Conservation (phyloP, 306 rosid species). For the Pueraria montana region DNA sequence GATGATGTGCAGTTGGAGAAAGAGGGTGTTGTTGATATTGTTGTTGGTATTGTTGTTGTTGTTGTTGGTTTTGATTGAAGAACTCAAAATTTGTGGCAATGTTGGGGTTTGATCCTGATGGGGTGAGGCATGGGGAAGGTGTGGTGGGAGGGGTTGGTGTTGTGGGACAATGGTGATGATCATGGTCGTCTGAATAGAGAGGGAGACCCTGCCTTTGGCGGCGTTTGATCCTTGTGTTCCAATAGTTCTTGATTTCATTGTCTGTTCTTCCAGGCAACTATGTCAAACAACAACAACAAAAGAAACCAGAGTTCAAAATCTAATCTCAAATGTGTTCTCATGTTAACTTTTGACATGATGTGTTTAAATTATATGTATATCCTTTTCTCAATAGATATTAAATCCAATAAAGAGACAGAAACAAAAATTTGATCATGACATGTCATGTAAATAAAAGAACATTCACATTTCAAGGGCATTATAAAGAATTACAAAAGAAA, state of each 20-base stretch:
- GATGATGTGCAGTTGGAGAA: constrained; percentile 48
- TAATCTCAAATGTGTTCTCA: not conserved
- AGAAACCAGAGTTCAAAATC: not conserved
- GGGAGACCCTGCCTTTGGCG: constrained; percentile 85
- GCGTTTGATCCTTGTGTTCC: constrained; percentile 90
- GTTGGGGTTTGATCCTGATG: constrained; percentile 48
- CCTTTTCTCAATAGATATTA: not conserved
- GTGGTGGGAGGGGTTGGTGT: constrained; percentile 49
- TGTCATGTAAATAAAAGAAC: not conserved
- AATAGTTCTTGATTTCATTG: constrained; percentile 90
- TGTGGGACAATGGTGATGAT: constrained; percentile 12
- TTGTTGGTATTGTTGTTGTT: not conserved
- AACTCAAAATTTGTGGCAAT: constrained; percentile 48
- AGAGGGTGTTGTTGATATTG: constrained; percentile 9
- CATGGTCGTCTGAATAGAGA: constrained; percentile 60
- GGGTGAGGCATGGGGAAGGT: constrained; percentile 34
- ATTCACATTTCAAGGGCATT: not conserved
- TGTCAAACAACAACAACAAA: not conserved
- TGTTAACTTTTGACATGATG: not conserved
- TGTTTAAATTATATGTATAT: not conserved
- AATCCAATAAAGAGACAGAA: not conserved
- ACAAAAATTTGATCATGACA: not conserved
- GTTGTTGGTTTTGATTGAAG: constrained; percentile 44
- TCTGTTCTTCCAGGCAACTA: constrained; percentile 98
- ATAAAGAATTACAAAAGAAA: not conserved